Evolutionary conservation across 179 eudicot species (phyloP).

Genomic region (Amaranthus tricolor): DNA sequence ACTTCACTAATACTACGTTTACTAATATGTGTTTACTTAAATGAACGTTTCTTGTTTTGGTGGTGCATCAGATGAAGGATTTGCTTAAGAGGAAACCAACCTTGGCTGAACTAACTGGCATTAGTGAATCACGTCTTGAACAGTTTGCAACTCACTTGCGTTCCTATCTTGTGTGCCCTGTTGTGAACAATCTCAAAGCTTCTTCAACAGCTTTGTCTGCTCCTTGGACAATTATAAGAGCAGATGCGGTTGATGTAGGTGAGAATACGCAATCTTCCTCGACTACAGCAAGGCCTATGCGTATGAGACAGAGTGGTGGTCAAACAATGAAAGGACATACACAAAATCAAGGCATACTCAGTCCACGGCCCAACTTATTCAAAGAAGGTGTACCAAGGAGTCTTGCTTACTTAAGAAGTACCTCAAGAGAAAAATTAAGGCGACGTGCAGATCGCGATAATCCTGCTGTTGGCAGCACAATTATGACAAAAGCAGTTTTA

Average conservation of each 20-base stretch:
- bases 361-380: slow-evolving; percentile 64
- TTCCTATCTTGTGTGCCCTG: slow-evolving; percentile 57
- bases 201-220: slow-evolving; percentile 25
- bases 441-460: slow-evolving; percentile 45
- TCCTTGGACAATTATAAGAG: slow-evolving; percentile 23
- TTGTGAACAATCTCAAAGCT: slow-evolving; percentile 26
- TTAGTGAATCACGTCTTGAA: slow-evolving; percentile 83
- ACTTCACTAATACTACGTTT: not conserved
- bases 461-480: slow-evolving; percentile 31
- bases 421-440: slow-evolving; percentile 50
- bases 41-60: slow-evolving; percentile 3
- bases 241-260: slow-evolving; percentile 10
- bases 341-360: slow-evolving; percentile 49
- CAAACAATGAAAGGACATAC: slow-evolving; percentile 43
- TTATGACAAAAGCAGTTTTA: slow-evolving; percentile 26
- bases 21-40: too few relatives aligned
- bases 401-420: slow-evolving; percentile 39
- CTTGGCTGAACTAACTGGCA: slow-evolving; percentile 76
- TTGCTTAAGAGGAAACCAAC: slow-evolving; percentile 67
- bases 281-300: slow-evolving; percentile 39
- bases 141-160: slow-evolving; percentile 73
- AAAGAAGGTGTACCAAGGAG: slow-evolving; percentile 32
- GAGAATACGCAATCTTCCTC: slow-evolving; percentile 30
- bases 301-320: slow-evolving; percentile 37
- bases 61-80: slow-evolving; percentile 65